Percentiles rank a stretch among this genome's conserved stretches.
Conservation (phyloP, 2,329 filamentous ascomycete genomes). For the Nemania sp. region DNA sequence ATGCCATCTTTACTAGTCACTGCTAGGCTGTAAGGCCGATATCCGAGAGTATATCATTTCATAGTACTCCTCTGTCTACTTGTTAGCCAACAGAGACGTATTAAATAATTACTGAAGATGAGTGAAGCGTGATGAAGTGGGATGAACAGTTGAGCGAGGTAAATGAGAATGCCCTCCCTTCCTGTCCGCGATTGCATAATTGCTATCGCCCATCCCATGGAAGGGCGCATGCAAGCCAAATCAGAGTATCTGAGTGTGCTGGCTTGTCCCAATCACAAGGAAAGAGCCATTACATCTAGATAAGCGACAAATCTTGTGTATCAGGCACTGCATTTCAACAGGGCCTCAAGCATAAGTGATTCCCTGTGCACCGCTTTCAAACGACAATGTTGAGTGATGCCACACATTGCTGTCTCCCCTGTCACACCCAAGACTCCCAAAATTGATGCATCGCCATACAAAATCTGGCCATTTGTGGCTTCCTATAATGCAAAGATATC, state of each 20-base stretch:
- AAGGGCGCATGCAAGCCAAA: background rate
- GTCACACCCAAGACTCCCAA: background rate
- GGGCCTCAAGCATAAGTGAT: background rate
- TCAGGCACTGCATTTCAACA: background rate
- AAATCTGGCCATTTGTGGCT: background rate
- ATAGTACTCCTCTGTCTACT: slow-evolving; percentile 31
- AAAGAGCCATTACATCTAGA: slow-evolving; percentile 6
- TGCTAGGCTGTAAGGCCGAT: slow-evolving; percentile 38
- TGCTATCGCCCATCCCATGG: background rate
- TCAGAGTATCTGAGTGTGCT: background rate
- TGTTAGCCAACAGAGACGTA: background rate
- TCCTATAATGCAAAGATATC: background rate
- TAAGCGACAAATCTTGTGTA: background rate
- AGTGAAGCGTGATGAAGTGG: background rate
- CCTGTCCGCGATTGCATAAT: background rate
- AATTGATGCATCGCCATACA: background rate
- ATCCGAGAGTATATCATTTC: slow-evolving; percentile 34
- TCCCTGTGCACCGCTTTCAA: background rate
- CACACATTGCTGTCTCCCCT: background rate
- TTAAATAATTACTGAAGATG: background rate
- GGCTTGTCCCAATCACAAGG: background rate
- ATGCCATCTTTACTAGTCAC: slow-evolving; percentile 57
- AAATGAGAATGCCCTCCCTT: background rate
- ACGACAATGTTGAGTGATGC: background rate
- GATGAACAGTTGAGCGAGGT: background rate